Evolutionary conservation across 2,329 filamentous ascomycete species (phyloP), one percentile per base, ranked within the genome.

Genomic region (Colletotrichum simmondsii): DNA sequence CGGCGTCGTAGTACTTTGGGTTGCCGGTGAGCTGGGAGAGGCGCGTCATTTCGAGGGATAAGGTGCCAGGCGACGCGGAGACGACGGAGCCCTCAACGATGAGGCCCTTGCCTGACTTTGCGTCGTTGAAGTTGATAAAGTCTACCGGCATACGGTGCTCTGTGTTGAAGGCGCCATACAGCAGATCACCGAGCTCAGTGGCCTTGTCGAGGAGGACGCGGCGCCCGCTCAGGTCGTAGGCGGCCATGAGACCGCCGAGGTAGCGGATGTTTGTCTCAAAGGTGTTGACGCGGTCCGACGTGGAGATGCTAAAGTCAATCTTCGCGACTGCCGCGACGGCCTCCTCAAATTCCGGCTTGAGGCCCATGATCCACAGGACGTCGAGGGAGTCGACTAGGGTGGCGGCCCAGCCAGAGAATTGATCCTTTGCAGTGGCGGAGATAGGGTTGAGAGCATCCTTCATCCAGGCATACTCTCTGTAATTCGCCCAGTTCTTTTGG

Each of bases 261-360:
- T 94, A 94, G 57, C 92, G 88, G 69, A 94, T 94, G 14, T 88
- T 93, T 0, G 91, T 93, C 80, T 94, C 92, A 72, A 94, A 94
- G 0, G 93, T 84, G 74, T 92, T 93, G 61, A 85, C 80, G 1
- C 78, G n/a, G 1, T 72, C 57, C 5, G 77, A 76, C 0, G 75
- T 81, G 1, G 85, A 82, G 3, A 78, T 79, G 1, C 82, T 83
- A 62, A 89, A 89, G 77, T 89, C 86, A 68, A 92, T 85, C 80
- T 46, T 68, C 14, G 78, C 79, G 42, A 84, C 85, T 63, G 79
- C 83, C 57, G 84, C 79, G 2, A 86, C 84, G 19, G 87, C 87
- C 58, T 85, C 82, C 24, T 85, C 81, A 75, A 89, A 89, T n/a
- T 89, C 87, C 19, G 60, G 78, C 74, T 84, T 84, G 76, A 89